phyloP scores from a whole-genome alignment of 2,329 filamentous ascomycete species.

The Zymoseptoria brevis region DNA sequence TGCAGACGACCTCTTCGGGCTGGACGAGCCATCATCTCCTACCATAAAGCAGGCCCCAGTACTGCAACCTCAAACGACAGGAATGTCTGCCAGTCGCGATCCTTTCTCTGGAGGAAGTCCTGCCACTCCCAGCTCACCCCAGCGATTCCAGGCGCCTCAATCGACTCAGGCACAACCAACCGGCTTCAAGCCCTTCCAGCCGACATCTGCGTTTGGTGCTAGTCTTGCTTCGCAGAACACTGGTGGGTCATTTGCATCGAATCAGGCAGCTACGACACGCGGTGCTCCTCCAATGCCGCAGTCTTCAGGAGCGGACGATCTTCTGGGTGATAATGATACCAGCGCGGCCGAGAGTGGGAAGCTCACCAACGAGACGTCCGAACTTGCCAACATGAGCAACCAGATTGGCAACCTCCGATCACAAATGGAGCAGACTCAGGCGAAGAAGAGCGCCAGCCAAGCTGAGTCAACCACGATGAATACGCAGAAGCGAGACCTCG shows the following conservation, averaged over 20 bases:
- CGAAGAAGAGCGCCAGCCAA: conserved; percentile 69
- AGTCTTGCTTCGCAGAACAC: conserved; percentile 69
- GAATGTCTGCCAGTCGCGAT: conserved; percentile 57
- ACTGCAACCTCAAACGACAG: conserved; percentile 62
- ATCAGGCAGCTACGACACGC: conserved; percentile 20
- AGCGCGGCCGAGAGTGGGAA: conserved; percentile 74
- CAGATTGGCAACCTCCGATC: conserved; percentile 85
- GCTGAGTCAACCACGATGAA: conserved; percentile 73
- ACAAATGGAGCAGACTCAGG: conserved; percentile 89
- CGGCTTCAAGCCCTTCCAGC: conserved; percentile 79
- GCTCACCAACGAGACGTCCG: conserved; percentile 78
- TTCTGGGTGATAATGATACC: conserved; percentile 76
- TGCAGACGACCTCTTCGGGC: conserved; percentile 85
- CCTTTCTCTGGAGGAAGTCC: conserved; percentile 51
- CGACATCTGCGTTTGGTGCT: conserved; percentile 86
- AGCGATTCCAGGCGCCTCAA: conserved; percentile 20
- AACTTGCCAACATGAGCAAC: conserved; percentile 91
- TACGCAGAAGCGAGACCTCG: conserved; percentile 87
- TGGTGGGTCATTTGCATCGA: conserved; percentile 47
- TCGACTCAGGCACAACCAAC: conserved; percentile 22
- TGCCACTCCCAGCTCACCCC: conserved; percentile 47
- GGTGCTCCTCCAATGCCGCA: conserved; percentile 25
- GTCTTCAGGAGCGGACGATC: conserved; percentile 60
- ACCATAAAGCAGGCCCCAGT: conserved; percentile 39
- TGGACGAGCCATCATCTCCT: conserved; percentile 62